Base-by-base conservation (phyloP, 139 green algal genomes). In the Diplosphaera chodatii region DNA sequence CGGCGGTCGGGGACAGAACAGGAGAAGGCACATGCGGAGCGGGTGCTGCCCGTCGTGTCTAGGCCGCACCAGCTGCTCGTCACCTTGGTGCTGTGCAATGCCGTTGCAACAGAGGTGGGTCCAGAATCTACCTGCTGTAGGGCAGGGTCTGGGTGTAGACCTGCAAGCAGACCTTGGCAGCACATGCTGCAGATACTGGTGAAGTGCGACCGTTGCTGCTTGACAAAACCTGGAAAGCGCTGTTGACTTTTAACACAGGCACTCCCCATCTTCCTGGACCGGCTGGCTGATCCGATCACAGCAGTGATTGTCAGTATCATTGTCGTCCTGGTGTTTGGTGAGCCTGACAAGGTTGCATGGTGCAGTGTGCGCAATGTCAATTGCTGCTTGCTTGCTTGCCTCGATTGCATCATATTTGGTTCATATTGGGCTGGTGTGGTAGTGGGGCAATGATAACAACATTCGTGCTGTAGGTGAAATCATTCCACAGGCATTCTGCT, bases 291-390 rank as follows among this genome's bases (percentile, higher is more conserved):
- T 69, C 85, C 85, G 0, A 31, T 89, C 22, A 83, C 81, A 1
- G 89, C 90, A 30, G 81, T 96, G 23, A 32, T 93, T 1, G 56
- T 97, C 22, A 91, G 80, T 21, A 87, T 96, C 1, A 83, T 80
- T 3, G 84, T 86, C 3, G 86, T 97, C 37, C 82, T 97, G 1
- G 68, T 97, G 0, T 95, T 99, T 76, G 94, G 94, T 1, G 90
- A 97, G 76, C 87, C 93, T 48, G 37, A 10, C 37, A n/a, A n/a
- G n/a, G n/a, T n/a, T n/a, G n/a, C n/a, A n/a, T n/a, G n/a, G n/a
- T n/a, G n/a, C n/a, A n/a, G n/a, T n/a, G n/a, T n/a, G n/a, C n/a
- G n/a, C n/a, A n/a, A n/a, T n/a, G n/a, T n/a, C n/a, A n/a, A n/a
- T n/a, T n/a, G n/a, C n/a, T n/a, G n/a, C n/a, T n/a, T n/a, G n/a